These are phyloP conservation scores for Suillus hirtellus DNA, from an alignment of 768 basidiomycete species.

Conservation along the genomic window DNA sequence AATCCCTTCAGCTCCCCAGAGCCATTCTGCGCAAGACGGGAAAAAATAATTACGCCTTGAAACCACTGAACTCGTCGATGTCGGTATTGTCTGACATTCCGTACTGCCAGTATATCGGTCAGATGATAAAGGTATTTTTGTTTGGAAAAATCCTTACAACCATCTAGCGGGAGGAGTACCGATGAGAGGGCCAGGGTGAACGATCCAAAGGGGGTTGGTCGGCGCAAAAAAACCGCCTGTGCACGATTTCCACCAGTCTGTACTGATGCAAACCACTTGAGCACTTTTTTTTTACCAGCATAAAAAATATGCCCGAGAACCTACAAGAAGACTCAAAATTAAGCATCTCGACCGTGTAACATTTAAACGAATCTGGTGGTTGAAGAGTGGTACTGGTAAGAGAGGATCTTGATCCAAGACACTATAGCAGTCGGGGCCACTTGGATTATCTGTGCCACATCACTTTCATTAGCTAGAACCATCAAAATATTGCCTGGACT, in stretches of 20 bases:
- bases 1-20: conserved; percentile 4
- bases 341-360: neutral
- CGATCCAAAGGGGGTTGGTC: conserved; percentile 39
- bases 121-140: neutral
- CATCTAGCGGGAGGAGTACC: conserved; percentile 39
- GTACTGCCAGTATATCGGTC: neutral
- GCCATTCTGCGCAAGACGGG: conserved; percentile 20
- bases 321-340: neutral
- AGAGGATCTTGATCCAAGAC: conserved; percentile 57
- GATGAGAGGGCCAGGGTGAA: conserved; percentile 32
- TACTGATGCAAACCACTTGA: conserved; percentile 39
- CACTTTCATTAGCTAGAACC: neutral
- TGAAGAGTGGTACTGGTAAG: conserved; percentile 48
- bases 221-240: conserved; percentile 38
- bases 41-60: neutral
- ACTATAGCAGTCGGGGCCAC: too few species aligned
- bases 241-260: conserved; percentile 40
- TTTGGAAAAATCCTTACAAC: conserved; percentile 21
- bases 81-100: neutral
- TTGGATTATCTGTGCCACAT: too few species aligned
- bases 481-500: conserved; percentile 6
- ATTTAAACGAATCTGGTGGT: conserved; percentile 40
- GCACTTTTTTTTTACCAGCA: neutral
- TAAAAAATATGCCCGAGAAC: conserved; percentile 11
- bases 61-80: neutral